Evolutionary conservation across 257 asterid species (phyloP), one percentile per base, ranked within the genome.

Genomic region (Leptodermis oblonga): DNA sequence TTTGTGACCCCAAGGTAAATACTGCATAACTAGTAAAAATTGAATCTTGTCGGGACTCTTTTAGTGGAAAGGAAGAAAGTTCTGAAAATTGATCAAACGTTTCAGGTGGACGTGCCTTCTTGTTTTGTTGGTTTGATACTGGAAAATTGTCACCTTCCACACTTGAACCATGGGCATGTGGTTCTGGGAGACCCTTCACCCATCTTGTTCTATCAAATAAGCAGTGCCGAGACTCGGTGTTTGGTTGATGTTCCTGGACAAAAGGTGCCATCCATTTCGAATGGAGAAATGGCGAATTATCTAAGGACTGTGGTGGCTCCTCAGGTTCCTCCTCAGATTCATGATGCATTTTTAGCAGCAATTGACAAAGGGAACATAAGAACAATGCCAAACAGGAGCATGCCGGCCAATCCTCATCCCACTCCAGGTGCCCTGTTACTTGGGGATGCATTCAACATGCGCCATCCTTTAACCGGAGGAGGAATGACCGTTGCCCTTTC

Each of bases 1-100:
- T 91, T 20, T 91, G 96, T 60, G 86, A 90, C 53, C 90, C 95
- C 52, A 74, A 80, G 92, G 97, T 90, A 65, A 78, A 70, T 60
- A 49, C n/a, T 2, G 0, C 11, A 20, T 36, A 41, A 61, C 22
- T 34, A 41, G 39, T 5, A 18, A 61, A 31, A n/a, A n/a, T n/a
- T n/a, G n/a, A n/a, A n/a, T n/a, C n/a, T n/a, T n/a, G n/a, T n/a
- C n/a, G n/a, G n/a, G n/a, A n/a, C n/a, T n/a, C n/a, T n/a, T n/a
- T n/a, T n/a, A n/a, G n/a, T n/a, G n/a, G n/a, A n/a, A n/a, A n/a
- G n/a, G n/a, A n/a, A n/a, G n/a, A 25, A 22, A 7, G 31, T 25
- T 20, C 34, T 48, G 31, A 5, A 59, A 33, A 59, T 18, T 33
- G 8, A 59, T 59, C 10, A 14, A 11, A 30, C 20, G 26, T 20